A percentile compares a stretch with the other conserved stretches of the same genome.
Conservation (phyloP, 257 asterid species). For the Nicotiana sylvestris region DNA sequence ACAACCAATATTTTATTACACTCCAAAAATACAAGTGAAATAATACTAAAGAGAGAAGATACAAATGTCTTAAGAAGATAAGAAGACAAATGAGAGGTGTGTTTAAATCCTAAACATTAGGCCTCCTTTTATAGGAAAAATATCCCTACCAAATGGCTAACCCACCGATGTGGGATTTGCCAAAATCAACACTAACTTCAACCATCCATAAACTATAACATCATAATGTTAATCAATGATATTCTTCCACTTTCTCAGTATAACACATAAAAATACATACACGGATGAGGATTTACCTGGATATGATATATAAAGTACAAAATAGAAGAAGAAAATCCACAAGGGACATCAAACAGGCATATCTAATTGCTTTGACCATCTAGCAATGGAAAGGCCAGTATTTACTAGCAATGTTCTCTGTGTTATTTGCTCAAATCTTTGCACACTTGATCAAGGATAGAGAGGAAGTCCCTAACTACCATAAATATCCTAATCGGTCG, state of each 20-base stretch:
- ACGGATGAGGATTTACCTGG: not conserved
- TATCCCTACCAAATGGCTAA: too few species aligned
- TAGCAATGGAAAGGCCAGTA: slow-evolving; percentile 20
- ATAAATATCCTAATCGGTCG: slow-evolving; percentile 52
- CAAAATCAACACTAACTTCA: too few species aligned
- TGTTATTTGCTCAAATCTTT: slow-evolving; percentile 60
- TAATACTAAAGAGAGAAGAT: too few species aligned
- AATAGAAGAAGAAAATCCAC: not conserved
- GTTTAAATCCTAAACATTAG: too few species aligned
- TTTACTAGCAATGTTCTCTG: slow-evolving; percentile 36
- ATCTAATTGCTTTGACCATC: slow-evolving; percentile 12
- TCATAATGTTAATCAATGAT: not conserved
- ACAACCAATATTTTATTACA: too few species aligned
- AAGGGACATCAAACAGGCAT: not conserved
- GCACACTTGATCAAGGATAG: slow-evolving; percentile 65
- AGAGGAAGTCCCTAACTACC: slow-evolving; percentile 68
- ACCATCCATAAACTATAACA: too few species aligned
- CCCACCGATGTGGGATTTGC: too few species aligned
- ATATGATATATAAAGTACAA: not conserved
- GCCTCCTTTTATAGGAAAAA: too few species aligned
- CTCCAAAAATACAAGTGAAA: too few species aligned
- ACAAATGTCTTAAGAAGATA: too few species aligned
- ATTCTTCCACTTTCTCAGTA: not conserved
- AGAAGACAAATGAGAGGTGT: too few species aligned
- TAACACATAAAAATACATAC: not conserved